These are phyloP conservation scores for Laetiporus sulphureus DNA, from an alignment of 1,284 basidiomycete genomes.

Conservation along the genomic window DNA sequence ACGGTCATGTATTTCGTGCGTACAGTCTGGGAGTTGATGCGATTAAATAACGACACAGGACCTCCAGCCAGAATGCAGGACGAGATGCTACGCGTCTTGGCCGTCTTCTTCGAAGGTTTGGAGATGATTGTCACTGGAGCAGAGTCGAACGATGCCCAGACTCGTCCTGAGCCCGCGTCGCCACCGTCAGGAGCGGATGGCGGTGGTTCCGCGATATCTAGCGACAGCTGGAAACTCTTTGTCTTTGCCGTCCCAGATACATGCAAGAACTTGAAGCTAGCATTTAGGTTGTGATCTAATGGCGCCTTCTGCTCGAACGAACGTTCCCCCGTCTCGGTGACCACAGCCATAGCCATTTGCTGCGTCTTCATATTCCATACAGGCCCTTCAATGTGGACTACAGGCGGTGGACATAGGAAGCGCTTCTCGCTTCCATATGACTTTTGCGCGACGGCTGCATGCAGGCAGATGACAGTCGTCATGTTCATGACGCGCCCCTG, in stretches of 20 bases:
- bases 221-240: conserved; percentile 82
- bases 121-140: conserved; percentile 92
- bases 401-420: conserved; percentile 83
- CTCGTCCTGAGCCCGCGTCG: conserved; percentile 49
- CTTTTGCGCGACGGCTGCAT: conserved; percentile 88
- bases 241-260: conserved; percentile 85
- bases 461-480: conserved; percentile 84
- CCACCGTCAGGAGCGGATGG: conserved; percentile 42
- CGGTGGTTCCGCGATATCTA: conserved; percentile 73
- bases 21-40: conserved; percentile 95
- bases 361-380: conserved; percentile 75
- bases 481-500: conserved; percentile 68
- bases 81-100: conserved; percentile 89
- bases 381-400: conserved; percentile 83
- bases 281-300: conserved; percentile 73
- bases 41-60: conserved; percentile 92
- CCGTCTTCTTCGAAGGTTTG: conserved; percentile 95
- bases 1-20: conserved; percentile 96
- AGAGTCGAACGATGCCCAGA: conserved; percentile 90
- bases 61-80: conserved; percentile 87
- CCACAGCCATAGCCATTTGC: conserved; percentile 79
- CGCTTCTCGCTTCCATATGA: conserved; percentile 91
- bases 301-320: conserved; percentile 77
- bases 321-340: conserved; percentile 77
- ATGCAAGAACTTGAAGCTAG: conserved; percentile 87